These are phyloP conservation scores for Phaeosphaeria sp. DNA, from an alignment of 2,329 filamentous ascomycete species.

Conservation along the genomic window DNA sequence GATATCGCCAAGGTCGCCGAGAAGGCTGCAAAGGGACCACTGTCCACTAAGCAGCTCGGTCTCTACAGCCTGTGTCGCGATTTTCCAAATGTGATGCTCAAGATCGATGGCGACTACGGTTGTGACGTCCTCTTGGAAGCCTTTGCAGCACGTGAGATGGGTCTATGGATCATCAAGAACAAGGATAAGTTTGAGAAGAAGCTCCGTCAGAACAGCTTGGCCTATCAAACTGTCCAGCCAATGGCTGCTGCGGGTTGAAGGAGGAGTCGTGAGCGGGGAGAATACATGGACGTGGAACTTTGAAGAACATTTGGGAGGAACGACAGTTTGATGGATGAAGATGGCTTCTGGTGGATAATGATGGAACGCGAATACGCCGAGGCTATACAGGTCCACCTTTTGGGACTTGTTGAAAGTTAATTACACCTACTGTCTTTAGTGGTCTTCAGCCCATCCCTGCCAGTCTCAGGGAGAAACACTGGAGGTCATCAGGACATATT, in stretches of 20 bases:
- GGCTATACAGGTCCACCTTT: neutral
- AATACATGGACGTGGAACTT: neutral
- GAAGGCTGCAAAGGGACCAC: conserved; percentile 40
- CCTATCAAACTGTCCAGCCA: conserved; percentile 26
- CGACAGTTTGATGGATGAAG: neutral
- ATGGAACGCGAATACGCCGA: conserved; percentile 1
- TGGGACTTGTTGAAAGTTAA: neutral
- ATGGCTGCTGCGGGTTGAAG: neutral
- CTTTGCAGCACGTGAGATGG: conserved; percentile 57
- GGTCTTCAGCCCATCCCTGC: no score
- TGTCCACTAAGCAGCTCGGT: conserved; percentile 39
- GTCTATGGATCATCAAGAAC: conserved; percentile 55
- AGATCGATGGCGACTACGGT: conserved; percentile 33
- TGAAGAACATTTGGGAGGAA: neutral
- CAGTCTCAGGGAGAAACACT: neutral
- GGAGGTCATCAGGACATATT: neutral
- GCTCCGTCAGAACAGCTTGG: conserved; percentile 39
- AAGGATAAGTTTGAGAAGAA: conserved; percentile 44
- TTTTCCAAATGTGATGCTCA: conserved; percentile 17
- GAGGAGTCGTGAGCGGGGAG: no score
- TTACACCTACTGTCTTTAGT: no score
- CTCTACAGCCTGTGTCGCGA: conserved; percentile 38
- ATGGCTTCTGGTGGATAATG: neutral
- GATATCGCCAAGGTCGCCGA: conserved; percentile 41
- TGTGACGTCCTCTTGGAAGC: conserved; percentile 60